These are phyloP conservation scores for Verticillium tricorpus DNA, from an alignment of 2,329 filamentous ascomycete genomes.

Conservation along the genomic window DNA sequence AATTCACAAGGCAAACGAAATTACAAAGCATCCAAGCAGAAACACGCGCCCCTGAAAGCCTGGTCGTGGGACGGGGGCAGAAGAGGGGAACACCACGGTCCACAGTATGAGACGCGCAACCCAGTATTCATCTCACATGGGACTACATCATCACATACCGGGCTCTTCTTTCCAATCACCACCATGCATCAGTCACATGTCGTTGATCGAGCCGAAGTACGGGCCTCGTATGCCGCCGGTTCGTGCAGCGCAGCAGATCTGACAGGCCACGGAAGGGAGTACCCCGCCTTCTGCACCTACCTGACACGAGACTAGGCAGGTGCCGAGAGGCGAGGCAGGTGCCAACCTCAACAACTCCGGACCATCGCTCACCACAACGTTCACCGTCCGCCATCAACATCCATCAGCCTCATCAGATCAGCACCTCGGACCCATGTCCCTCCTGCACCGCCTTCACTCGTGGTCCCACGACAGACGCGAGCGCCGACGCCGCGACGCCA, in stretches of 20 bases:
- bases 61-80: too few relatives aligned
- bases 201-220: too few relatives aligned
- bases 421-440: not conserved
- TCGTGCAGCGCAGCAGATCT: too few relatives aligned
- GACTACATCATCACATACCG: not conserved
- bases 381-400: not conserved
- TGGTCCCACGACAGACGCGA: not conserved
- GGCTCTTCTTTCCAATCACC: too few relatives aligned
- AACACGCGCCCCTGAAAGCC: not conserved
- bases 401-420: not conserved
- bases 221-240: too few relatives aligned
- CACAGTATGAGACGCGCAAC: too few relatives aligned
- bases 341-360: too few relatives aligned
- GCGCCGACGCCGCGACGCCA: not conserved
- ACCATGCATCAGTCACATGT: too few relatives aligned
- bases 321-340: too few relatives aligned
- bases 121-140: too few relatives aligned
- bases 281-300: not conserved
- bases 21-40: not conserved
- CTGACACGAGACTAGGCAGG: not conserved
- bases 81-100: too few relatives aligned
- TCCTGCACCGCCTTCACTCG: not conserved
- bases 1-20: too few relatives aligned
- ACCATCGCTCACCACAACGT: not conserved
- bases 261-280: not conserved